Evolutionary conservation across 306 rosid genomes (phyloP).

Genomic region (Prunus campanulata): DNA sequence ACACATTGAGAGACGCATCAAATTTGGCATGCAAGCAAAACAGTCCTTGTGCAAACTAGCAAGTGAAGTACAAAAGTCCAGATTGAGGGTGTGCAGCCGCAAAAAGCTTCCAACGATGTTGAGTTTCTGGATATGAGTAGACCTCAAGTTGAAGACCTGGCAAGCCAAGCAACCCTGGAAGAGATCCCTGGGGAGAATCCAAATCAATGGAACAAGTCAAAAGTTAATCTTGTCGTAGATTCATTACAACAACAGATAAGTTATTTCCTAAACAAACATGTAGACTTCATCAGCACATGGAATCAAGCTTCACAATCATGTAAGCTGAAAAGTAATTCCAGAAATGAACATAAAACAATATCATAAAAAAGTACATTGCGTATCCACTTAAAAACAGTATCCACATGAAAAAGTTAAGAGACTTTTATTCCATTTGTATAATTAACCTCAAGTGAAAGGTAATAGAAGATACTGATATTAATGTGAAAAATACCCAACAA

Average conservation of each 20-base stretch:
- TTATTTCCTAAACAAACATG: background rate
- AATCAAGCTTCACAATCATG: background rate
- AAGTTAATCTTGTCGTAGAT: background rate
- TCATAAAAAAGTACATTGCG: background rate
- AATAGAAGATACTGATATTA: too few species aligned
- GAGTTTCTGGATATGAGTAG: conserved; percentile 59
- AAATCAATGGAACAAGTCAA: conserved; percentile 24
- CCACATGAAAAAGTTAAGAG: too few species aligned
- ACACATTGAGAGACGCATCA: conserved; percentile 62
- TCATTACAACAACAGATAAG: background rate
- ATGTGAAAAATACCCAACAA: background rate
- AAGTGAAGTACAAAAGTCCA: conserved; percentile 63
- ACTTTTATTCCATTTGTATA: background rate
- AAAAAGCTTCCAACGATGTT: conserved; percentile 56
- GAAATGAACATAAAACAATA: background rate
- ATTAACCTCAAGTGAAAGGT: background rate
- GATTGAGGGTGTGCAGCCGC: conserved; percentile 61
- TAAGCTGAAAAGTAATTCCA: background rate
- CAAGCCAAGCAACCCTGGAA: conserved; percentile 63
- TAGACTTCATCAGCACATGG: conserved; percentile 2
- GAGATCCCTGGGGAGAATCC: conserved; percentile 49
- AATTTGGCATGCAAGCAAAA: conserved; percentile 71
- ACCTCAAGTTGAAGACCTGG: conserved; percentile 63
- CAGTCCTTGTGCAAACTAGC: conserved; percentile 57
- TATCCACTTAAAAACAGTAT: too few species aligned